phyloP scores from a whole-genome alignment of 2,329 filamentous ascomycete genomes.

The Aspergillus ibericus region DNA sequence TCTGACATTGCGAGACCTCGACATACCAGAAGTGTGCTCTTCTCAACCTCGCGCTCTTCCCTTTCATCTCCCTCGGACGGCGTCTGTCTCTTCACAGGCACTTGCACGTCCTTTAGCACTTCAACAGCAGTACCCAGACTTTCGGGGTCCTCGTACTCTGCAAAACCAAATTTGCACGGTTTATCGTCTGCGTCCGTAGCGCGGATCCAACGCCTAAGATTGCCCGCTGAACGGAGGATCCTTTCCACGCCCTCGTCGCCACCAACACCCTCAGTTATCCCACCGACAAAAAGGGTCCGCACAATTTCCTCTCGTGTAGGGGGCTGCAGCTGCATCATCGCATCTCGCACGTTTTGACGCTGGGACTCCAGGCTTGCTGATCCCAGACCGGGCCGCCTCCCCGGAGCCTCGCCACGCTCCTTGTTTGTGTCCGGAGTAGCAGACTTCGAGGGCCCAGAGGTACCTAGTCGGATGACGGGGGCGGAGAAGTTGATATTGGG shows the following conservation, averaged over 20 bases:
- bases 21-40: conserved; percentile 64
- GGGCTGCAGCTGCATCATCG: conserved; percentile 70
- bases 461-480: conserved; percentile 90
- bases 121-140: conserved; percentile 83
- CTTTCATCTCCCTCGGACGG: conserved; percentile 44
- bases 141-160: conserved; percentile 89
- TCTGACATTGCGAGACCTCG: background rate
- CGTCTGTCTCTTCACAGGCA: conserved; percentile 75
- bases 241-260: conserved; percentile 77
- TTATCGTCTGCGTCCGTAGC: conserved; percentile 76
- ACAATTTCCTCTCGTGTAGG: conserved; percentile 88
- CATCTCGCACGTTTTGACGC: conserved; percentile 66
- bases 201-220: conserved; percentile 80
- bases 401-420: conserved; percentile 46
- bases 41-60: conserved; percentile 59
- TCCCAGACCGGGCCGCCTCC: conserved; percentile 61
- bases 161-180: conserved; percentile 87
- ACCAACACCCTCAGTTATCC: conserved; percentile 75
- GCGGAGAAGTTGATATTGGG: conserved; percentile 98
- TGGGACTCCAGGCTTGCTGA: conserved; percentile 64
- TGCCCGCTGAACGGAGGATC: conserved; percentile 74
- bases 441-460: conserved; percentile 66
- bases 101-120: conserved; percentile 75
- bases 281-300: conserved; percentile 84
- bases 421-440: conserved; percentile 45